phyloP scores from a whole-genome alignment of 805 yeast genomes.

The Teunomyces funiuensis region DNA sequence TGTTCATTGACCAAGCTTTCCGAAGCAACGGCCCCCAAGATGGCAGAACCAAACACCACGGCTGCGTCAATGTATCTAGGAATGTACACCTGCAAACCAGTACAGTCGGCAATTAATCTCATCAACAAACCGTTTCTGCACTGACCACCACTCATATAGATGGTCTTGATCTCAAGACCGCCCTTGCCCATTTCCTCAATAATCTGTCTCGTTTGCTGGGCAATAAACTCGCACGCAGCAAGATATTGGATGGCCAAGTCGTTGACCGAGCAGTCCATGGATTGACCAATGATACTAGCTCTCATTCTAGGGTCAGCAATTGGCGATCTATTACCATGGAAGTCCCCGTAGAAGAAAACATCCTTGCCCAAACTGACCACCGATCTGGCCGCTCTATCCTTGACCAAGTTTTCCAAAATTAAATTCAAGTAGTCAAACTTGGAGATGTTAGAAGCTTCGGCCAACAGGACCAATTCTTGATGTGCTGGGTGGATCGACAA shows the following conservation, averaged over 20 bases:
- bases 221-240: conserved; percentile 96
- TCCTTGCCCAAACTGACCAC: conserved; percentile 81
- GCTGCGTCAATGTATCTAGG: conserved; percentile 97
- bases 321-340: conserved; percentile 97
- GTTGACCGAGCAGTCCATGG: conserved; percentile 85
- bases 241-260: conserved; percentile 83
- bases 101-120: conserved; percentile 88
- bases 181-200: conserved; percentile 77
- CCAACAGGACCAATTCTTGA: conserved; percentile 61
- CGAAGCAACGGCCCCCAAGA: conserved; percentile 93
- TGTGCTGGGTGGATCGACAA: conserved; percentile 87
- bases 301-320: conserved; percentile 93
- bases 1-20: conserved; percentile 52
- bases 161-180: conserved; percentile 74
- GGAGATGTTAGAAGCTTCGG: conserved; percentile 68
- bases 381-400: conserved; percentile 58
- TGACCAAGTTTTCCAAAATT: conserved; percentile 64
- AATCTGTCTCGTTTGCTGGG: conserved; percentile 95
- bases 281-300: conserved; percentile 87
- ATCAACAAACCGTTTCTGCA: conserved; percentile 88
- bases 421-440: conserved; percentile 82
- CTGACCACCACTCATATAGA: conserved; percentile 95
- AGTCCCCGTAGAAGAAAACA: conserved; percentile 91
- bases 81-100: conserved; percentile 86
- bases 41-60: conserved; percentile 93